These are phyloP conservation scores for Schizosaccharomyces octosporus DNA, from an alignment of 805 yeast species.

Conservation along the genomic window DNA sequence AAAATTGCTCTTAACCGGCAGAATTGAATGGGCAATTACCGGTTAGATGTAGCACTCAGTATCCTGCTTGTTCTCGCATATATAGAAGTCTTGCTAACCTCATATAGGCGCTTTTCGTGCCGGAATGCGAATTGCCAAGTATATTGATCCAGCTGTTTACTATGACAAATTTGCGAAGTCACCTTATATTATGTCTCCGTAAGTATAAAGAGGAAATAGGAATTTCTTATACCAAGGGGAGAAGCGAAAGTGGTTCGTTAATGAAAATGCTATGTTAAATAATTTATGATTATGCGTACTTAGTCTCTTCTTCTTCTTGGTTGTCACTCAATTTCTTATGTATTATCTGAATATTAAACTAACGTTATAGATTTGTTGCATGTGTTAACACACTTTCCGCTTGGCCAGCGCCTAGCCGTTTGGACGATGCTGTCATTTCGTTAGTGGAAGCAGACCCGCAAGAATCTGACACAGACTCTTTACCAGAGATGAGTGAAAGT, in stretches of 20 bases:
- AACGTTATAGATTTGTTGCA: background rate
- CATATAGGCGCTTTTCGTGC: slow-evolving; percentile 2
- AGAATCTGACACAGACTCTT: background rate
- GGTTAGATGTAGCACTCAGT: too few species aligned
- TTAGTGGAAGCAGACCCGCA: background rate
- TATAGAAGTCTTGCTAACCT: background rate
- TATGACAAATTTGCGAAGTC: background rate
- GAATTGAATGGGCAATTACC: too few species aligned
- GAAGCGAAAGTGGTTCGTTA: too few species aligned
- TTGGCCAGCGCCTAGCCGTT: slow-evolving; percentile 2
- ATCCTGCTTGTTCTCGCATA: too few species aligned
- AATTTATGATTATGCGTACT: background rate
- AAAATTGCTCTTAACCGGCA: too few species aligned
- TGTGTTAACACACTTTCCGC: slow-evolving; percentile 3
- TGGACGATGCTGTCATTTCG: slow-evolving; percentile 1
- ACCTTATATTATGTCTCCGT: slow-evolving; percentile 3
- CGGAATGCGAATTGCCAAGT: slow-evolving; percentile 3
- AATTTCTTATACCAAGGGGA: too few species aligned
- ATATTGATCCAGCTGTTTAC: slow-evolving; percentile 3
- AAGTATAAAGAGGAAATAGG: background rate
- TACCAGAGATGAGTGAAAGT: background rate
- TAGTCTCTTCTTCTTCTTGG: background rate
- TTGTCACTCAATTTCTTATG: background rate
- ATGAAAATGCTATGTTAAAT: background rate
- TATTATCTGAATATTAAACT: background rate